Evolutionary conservation across 495 filamentous ascomycete species (phyloP).

Genomic region (Aspergillus avenaceus): DNA sequence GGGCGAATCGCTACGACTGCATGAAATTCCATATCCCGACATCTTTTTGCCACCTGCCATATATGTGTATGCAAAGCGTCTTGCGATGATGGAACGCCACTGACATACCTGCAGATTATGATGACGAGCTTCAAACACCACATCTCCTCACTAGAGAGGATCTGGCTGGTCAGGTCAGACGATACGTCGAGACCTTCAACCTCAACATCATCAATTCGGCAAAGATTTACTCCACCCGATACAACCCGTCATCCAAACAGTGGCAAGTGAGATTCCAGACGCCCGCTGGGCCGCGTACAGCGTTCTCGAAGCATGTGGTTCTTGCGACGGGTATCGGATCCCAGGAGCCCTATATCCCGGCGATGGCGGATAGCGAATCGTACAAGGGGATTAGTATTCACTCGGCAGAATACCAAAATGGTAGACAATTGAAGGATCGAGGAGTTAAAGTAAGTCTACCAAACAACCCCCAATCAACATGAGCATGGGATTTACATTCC

Average conservation of each 20-base stretch:
- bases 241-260: slow-evolving; percentile 13
- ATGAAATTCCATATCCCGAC: slow-evolving; percentile 30
- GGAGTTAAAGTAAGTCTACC: slow-evolving; percentile 14
- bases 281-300: slow-evolving; percentile 8
- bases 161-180: slow-evolving; percentile 28
- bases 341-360: slow-evolving; percentile 23
- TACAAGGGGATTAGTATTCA: slow-evolving; percentile 34
- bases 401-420: slow-evolving; percentile 29
- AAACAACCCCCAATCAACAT: background rate
- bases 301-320: slow-evolving; percentile 22
- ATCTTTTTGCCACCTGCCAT: slow-evolving; percentile 17
- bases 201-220: slow-evolving; percentile 29
- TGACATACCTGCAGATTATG: slow-evolving; percentile 13
- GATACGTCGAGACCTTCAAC: slow-evolving; percentile 30
- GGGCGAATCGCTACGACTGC: slow-evolving; percentile 33
- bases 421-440: slow-evolving; percentile 7
- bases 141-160: slow-evolving; percentile 34
- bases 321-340: slow-evolving; percentile 29
- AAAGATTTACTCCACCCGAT: slow-evolving; percentile 23
- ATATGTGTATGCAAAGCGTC: slow-evolving; percentile 9
- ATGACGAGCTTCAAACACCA: slow-evolving; percentile 15
- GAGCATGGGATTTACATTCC: too few relatives aligned
- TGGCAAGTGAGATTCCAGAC: slow-evolving; percentile 27
- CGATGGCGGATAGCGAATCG: slow-evolving; percentile 15
- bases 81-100: background rate